These are phyloP conservation scores for Apophysomyces ossiformis DNA, from an alignment of 371 early-diverging fungal genomes.

Conservation along the genomic window DNA sequence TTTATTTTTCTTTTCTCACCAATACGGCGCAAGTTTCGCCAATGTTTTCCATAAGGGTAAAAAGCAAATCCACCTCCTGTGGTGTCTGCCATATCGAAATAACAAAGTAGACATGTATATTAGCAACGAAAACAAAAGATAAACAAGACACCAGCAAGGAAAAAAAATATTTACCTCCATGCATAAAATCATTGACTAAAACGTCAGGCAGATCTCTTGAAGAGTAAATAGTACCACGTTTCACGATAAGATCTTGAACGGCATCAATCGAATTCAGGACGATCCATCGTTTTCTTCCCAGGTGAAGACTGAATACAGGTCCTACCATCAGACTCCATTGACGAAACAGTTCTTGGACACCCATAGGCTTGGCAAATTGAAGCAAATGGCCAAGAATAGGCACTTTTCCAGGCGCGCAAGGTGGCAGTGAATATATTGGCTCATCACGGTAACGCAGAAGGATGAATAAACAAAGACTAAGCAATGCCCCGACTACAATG, in stretches of 20 bases:
- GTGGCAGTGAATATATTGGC: constrained; percentile 25
- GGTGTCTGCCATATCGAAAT: neutral
- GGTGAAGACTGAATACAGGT: constrained; percentile 45
- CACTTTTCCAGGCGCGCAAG: constrained; percentile 40
- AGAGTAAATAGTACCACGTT: constrained; percentile 44
- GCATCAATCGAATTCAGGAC: constrained; percentile 40
- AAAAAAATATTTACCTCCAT: constrained; percentile 34
- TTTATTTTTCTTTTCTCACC: constrained; percentile 40
- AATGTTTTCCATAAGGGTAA: constrained; percentile 45
- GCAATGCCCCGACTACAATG: neutral
- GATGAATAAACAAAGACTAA: neutral
- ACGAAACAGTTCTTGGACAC: constrained; percentile 39
- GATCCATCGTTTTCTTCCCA: constrained; percentile 48
- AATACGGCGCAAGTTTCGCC: constrained; percentile 47
- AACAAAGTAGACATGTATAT: constrained; percentile 19
- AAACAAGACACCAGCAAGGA: neutral
- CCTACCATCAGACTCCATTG: constrained; percentile 44
- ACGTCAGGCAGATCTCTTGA: constrained; percentile 46
- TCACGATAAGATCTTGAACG: constrained; percentile 45
- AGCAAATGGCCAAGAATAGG: constrained; percentile 48
- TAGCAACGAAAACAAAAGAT: neutral
- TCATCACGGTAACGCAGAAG: neutral
- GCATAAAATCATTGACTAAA: constrained; percentile 39
- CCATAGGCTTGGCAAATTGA: constrained; percentile 26
- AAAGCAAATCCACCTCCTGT: constrained; percentile 54